A percentile compares a stretch with the other conserved stretches of the same genome.
Evolutionary conservation across 2,329 filamentous ascomycete genomes (phyloP).

Genomic region (Colletotrichum gloeosporioides): DNA sequence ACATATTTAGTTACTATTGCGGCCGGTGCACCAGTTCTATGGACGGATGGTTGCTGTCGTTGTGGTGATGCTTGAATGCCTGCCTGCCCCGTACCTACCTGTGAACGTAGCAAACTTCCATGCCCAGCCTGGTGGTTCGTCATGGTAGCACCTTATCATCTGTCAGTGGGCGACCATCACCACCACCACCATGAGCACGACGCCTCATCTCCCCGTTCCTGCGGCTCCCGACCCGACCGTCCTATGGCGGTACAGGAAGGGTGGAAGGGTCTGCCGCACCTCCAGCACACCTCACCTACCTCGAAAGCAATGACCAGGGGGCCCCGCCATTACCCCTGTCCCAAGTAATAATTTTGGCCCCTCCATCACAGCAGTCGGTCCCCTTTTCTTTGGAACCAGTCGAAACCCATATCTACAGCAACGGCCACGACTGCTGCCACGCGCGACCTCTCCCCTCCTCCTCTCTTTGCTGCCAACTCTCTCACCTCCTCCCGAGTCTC

Average conservation of each 20-base stretch:
- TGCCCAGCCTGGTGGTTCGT: too few species aligned
- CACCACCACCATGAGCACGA: too few species aligned
- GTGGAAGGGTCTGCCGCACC: not conserved
- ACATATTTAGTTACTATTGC: too few species aligned
- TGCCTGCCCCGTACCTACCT: not conserved
- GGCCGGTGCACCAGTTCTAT: too few species aligned
- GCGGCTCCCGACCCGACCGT: too few species aligned
- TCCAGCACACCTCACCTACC: not conserved
- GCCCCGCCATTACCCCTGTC: slow-evolving; percentile 14
- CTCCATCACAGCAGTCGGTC: slow-evolving; percentile 33
- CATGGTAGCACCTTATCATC: too few species aligned
- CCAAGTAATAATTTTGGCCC: slow-evolving; percentile 44
- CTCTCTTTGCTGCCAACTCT: slow-evolving; percentile 1
- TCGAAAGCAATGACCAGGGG: slow-evolving; percentile 5
- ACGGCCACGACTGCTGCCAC: slow-evolving; percentile 3
- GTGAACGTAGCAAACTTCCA: too few species aligned
- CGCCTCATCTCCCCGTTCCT: not conserved
- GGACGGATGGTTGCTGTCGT: too few species aligned
- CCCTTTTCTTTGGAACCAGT: slow-evolving; percentile 18
- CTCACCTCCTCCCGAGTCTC: not conserved
- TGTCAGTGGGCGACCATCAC: too few species aligned
- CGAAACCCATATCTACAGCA: slow-evolving; percentile 24
- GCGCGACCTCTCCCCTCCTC: not conserved
- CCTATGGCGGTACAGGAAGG: not conserved
- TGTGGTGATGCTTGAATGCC: not conserved